Base-by-base conservation (phyloP, 2,329 filamentous ascomycete genomes). In the Plectosphaerella plurivora region DNA sequence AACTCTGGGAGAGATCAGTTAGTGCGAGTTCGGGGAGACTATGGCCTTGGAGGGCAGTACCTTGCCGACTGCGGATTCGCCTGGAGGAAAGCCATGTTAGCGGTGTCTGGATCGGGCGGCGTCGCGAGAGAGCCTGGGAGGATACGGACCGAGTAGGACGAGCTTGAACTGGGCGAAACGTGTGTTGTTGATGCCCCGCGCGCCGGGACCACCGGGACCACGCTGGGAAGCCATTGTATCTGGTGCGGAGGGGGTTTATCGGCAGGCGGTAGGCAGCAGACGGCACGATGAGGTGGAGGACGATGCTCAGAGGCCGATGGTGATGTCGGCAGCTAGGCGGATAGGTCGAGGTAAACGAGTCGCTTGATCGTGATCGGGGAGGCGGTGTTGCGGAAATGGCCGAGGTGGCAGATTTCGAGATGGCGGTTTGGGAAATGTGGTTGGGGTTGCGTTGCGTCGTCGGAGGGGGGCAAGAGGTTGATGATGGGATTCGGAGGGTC, bases 141-240 rank as follows among this genome's bases (percentile, higher is more conserved):
- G 51, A 18, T 53, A 67, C 87, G 62, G 83, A 97, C 94, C 94
- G 60, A 99, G 82, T 68, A 99, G 80, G 60, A 99, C 94, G 64
- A 99, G 83, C 82, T 99, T 99, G 78, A 99, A 99, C 81, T 99
- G 94, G 65, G 94, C 93, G 74, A 99, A 97, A 67, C 93, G 87
- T 73, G 89, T 83, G 85, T 86, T 83, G 41, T 18, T 44, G 80
- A 79, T 74, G 68, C 79, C 81, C 64, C 82, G 81, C 62, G 78
- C 74, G 64, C 79, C 81, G 65, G 79, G 75, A 45, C 46, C 55
- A 52, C 54, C 55, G 45, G 54, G 55, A 47, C 45, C 45, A 18
- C 41, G n/a, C 61, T 79, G 76, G 72, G 89, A 83, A 74, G 92
- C 89, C 93, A 97, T 97, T 70, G 64, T 78, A 22, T 44, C 37